Conservation (phyloP, 495 filamentous ascomycete genomes). For the Daldinia caldariorum region DNA sequence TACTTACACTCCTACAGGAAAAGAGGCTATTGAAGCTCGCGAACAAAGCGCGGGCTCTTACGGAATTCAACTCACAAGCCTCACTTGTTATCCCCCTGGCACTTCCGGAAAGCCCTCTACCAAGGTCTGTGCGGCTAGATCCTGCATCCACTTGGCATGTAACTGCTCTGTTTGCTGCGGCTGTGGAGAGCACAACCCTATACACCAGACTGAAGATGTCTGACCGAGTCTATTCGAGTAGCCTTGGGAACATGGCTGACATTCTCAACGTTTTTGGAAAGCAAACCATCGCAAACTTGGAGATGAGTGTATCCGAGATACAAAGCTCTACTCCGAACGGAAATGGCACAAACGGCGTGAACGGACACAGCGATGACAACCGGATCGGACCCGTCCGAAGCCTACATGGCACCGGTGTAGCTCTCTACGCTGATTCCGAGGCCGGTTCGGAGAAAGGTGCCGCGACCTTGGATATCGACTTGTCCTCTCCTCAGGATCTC, state of each 20-base stretch:
- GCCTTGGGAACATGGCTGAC: conserved; percentile 71
- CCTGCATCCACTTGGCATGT: conserved; percentile 78
- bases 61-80: conserved; percentile 72
- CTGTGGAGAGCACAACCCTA: conserved; percentile 82
- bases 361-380: conserved; percentile 31
- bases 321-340: conserved; percentile 29
- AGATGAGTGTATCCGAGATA: conserved; percentile 57
- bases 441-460: conserved; percentile 47
- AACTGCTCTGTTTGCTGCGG: conserved; percentile 78
- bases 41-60: conserved; percentile 76
- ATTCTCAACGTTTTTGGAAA: conserved; percentile 79
- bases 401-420: conserved; percentile 20
- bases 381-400: conserved; percentile 27
- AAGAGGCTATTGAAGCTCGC: conserved; percentile 60
- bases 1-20: conserved; percentile 59
- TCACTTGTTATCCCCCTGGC: conserved; percentile 84
- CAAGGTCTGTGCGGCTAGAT: conserved; percentile 71
- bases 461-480: conserved; percentile 65
- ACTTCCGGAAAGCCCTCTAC: conserved; percentile 65
- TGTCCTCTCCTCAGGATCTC: conserved; percentile 59
- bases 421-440: conserved; percentile 35
- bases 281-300: conserved; percentile 80
- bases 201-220: conserved; percentile 74
- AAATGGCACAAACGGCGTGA: conserved; percentile 36
- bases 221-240: conserved; percentile 55